Base-by-base conservation (phyloP, 1,284 basidiomycete species). In the Afroboletus lepidellus region DNA sequence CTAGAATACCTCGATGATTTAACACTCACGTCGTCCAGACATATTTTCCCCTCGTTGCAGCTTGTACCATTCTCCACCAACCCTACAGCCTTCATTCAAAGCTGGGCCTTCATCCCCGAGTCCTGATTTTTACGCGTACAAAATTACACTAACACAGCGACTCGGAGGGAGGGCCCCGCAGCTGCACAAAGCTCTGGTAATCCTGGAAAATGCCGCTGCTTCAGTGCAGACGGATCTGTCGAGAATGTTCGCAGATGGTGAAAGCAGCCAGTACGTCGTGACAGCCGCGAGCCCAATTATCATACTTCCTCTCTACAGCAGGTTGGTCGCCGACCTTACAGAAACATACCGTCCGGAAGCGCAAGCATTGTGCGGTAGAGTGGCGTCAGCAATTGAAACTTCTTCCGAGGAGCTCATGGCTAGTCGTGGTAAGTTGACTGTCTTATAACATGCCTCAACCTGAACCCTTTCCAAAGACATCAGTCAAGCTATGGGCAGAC, bases 101-200 rank as follows among this genome's bases (percentile, higher is more conserved):
- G 61, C 72, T 18, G 75, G 70, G 30, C 64, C 74, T n/a, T 54
- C 64, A 4, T 49, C 60, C 20, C 70, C 73, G n/a, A 72, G 78
- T 52, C 65, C 70, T 12, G 72, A 79, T 3, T 83, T 89, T 60
- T 74, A 76, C 39, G 79, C 76, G 60, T 89, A 86, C 60, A 80
- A 78, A 56, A 59, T 67, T 16, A 65, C 77, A 6, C 65, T 91
- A 38, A 77, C 74, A 48, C 77, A 76, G 47, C 85, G 85, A 56
- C 71, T 89, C 20, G 59, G 76, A 30, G 81, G 83, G 16, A 78
- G 86, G 39, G 84, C 84, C 12, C 72, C 80, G 0, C 64, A 79
- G 30, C 65, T 90, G 32, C 76, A 87, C 50, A 71, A 74, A 20
- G 74, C 86, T n/a, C 60, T 90, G 51, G 68, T 66, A 7, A 73